Percentiles rank a stretch among this genome's conserved stretches.
Evolutionary conservation across 352 stramenopile species (phyloP).

Genomic region (Globisporangium spinosum): DNA sequence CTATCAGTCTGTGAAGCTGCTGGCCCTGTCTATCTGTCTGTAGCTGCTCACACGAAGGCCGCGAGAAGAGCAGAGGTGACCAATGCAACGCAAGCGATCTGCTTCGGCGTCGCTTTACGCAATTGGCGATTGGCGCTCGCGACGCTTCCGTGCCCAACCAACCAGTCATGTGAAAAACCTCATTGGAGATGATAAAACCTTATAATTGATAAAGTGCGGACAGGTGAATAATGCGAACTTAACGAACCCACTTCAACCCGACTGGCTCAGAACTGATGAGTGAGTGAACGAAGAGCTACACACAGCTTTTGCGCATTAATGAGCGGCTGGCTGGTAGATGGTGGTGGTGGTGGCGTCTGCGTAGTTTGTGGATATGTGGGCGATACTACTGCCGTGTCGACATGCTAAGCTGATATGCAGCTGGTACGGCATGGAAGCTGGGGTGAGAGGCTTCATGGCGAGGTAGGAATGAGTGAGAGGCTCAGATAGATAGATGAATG

Average conservation of each 20-base stretch:
- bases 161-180: conserved; percentile 15
- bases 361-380: too few species aligned
- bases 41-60: not conserved
- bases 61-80: not conserved
- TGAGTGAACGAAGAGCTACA: not conserved
- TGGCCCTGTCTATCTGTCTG: not conserved
- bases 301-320: too few species aligned
- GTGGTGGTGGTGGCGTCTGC: too few species aligned
- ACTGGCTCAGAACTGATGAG: not conserved
- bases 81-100: conserved; percentile 6
- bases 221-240: not conserved
- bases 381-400: too few species aligned
- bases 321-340: too few species aligned
- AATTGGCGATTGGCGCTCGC: conserved; percentile 4
- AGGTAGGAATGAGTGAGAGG: not conserved
- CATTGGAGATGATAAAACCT: conserved; percentile 5
- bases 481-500: not conserved
- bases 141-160: conserved; percentile 16
- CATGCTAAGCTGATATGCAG: not conserved
- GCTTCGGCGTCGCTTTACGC: conserved; percentile 2
- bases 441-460: not conserved
- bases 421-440: not conserved
- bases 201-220: not conserved
- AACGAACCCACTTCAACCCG: not conserved
- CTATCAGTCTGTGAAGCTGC: too few species aligned